Evolutionary conservation across 768 basidiomycete species (phyloP).

Genomic region (Macrolepiota albuminosa): DNA sequence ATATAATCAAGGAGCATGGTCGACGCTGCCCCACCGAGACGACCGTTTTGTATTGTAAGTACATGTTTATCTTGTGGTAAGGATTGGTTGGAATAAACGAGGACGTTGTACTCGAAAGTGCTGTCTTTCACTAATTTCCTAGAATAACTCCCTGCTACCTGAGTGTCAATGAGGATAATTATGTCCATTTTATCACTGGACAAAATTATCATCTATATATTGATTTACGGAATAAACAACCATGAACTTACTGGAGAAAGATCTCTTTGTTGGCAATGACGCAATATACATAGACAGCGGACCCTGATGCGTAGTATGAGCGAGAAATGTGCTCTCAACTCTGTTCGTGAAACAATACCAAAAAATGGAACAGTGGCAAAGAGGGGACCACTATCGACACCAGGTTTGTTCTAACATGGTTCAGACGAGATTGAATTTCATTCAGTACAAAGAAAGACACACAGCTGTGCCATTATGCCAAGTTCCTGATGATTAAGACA

Average conservation of each 20-base stretch:
- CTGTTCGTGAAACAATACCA: conserved; percentile 21
- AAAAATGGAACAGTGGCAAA: conserved; percentile 27
- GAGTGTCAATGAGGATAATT: conserved; percentile 33
- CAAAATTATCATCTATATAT: neutral
- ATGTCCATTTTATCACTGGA: conserved; percentile 27
- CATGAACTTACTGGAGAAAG: conserved; percentile 15
- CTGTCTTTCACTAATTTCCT: conserved; percentile 14
- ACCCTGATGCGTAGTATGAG: conserved; percentile 22
- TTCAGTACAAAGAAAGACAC: neutral
- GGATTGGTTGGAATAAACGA: conserved; percentile 26
- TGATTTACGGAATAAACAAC: neutral
- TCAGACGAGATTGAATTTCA: conserved; percentile 10
- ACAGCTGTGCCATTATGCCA: conserved; percentile 30
- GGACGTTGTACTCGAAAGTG: conserved; percentile 28
- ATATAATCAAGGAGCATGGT: conserved; percentile 34
- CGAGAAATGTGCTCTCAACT: neutral
- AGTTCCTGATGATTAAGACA: conserved; percentile 16
- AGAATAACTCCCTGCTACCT: conserved; percentile 23
- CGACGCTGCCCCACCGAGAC: conserved; percentile 21
- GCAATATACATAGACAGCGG: conserved; percentile 41
- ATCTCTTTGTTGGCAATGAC: conserved; percentile 23
- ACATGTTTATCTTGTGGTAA: conserved; percentile 25
- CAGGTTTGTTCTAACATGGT: conserved; percentile 9
- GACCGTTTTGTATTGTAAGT: conserved; percentile 30
- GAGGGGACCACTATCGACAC: conserved; percentile 10